Evolutionary conservation across 1,139 yeast species (phyloP), one percentile per base, ranked within the genome.

Genomic region (Geotrichum klebahnii): DNA sequence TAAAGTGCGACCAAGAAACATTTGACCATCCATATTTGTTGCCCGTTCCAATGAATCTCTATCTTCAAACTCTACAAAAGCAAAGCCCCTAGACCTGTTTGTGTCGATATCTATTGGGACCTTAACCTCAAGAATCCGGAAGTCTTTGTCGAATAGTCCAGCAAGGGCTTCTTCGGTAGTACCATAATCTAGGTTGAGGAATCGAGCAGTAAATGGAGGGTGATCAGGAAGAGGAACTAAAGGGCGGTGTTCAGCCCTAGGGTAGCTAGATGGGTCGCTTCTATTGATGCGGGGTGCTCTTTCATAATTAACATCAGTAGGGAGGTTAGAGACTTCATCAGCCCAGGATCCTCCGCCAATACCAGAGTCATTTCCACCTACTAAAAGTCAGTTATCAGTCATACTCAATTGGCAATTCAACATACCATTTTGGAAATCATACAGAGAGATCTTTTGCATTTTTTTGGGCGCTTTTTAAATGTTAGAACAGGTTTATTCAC

Each of bases 121-220:
- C 17, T 73, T 72, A 55, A 89, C 77, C 52, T 85, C 81, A 45
- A 74, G 74, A 45, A 77, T 78, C 68, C 84, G 71, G 63, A 81
- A 79, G 60, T 79, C 83, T 34, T 49, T 54, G 12, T 47, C 51
- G 56, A 90, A 81, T 73, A 86, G 84, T 43, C 79, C 79, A 50
- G 70, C 73, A 55, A 92, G 75, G 41, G 75, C 79, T 32, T 74
- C 80, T 67, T 90, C 96, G 52, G 75, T 70, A 42, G 80, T 78
- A 57, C 85, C 92, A 82, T 88, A 86, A 53, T 96, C 89, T 65
- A 94, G 78, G 70, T 90, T 89, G 64, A 81, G 79, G 60, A 92
- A 77, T 68, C 89, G 80, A 19, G 96, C 97, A 63, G 87, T 84
- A 75, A 71, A 94, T 51, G 99, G 99, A 28, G 97, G 90, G 50